Conservation (phyloP, 1,284 basidiomycete genomes). For the Rhodotorula glutinis region DNA sequence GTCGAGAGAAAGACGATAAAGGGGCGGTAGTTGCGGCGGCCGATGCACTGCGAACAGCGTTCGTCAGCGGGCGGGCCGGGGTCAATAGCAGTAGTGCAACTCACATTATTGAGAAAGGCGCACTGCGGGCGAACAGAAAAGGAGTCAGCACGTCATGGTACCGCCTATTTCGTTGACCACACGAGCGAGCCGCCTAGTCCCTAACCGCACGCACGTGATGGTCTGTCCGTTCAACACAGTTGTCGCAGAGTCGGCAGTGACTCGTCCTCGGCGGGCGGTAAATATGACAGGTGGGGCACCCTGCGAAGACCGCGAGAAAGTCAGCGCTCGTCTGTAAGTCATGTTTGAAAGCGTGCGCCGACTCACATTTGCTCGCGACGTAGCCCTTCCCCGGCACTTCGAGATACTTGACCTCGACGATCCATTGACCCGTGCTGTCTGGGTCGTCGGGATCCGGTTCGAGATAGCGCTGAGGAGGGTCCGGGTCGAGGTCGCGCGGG, state of each 20-base stretch:
- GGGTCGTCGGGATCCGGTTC: slow-evolving; percentile 62
- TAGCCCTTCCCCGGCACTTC: slow-evolving; percentile 62
- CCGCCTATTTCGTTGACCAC: too few relatives aligned
- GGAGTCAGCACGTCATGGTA: too few relatives aligned
- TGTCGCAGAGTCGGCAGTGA: slow-evolving; percentile 93
- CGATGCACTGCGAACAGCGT: slow-evolving; percentile 60
- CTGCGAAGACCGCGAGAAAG: slow-evolving; percentile 50
- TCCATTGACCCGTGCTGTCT: slow-evolving; percentile 13
- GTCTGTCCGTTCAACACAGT: slow-evolving; percentile 72
- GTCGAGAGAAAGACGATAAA: slow-evolving; percentile 76
- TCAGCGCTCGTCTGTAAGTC: slow-evolving; percentile 3
- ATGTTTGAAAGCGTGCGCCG: neutral
- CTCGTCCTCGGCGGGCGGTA: slow-evolving; percentile 83
- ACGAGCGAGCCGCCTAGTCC: too few relatives aligned
- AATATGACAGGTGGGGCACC: slow-evolving; percentile 80
- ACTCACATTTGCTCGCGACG: slow-evolving; percentile 58
- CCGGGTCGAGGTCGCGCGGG: slow-evolving; percentile 75
- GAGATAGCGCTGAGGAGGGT: slow-evolving; percentile 67
- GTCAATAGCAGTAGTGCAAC: neutral
- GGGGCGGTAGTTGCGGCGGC: slow-evolving; percentile 82
- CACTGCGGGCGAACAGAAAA: slow-evolving; percentile 62
- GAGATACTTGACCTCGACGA: slow-evolving; percentile 72
- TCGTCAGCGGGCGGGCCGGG: too few relatives aligned
- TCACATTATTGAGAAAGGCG: slow-evolving; percentile 80
- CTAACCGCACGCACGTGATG: slow-evolving; percentile 43